phyloP scores from a whole-genome alignment of 2,329 filamentous ascomycete species.

The Venturia oleaginea region DNA sequence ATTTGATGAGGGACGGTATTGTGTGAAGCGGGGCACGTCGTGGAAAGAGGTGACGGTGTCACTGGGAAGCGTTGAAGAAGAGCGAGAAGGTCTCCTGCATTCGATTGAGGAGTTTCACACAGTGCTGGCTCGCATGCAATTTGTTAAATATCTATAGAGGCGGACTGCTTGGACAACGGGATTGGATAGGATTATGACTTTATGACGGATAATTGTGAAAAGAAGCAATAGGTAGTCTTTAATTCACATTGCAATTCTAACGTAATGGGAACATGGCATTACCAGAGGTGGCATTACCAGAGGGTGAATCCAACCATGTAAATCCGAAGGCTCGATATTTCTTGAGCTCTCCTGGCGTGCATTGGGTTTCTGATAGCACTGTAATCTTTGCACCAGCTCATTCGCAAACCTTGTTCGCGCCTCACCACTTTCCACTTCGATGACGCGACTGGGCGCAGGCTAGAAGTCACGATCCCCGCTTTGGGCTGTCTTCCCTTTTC shows the following conservation, averaged over 20 bases:
- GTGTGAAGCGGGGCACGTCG: conserved; percentile 36
- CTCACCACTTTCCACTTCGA: not conserved
- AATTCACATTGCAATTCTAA: not conserved
- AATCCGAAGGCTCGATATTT: no score
- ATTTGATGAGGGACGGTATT: conserved; percentile 34
- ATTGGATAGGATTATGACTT: not conserved
- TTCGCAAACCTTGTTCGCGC: not conserved
- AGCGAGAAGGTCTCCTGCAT: conserved; percentile 19
- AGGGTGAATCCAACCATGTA: no score
- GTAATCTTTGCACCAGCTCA: not conserved
- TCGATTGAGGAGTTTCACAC: conserved; percentile 21
- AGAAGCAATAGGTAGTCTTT: not conserved
- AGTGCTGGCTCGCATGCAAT: conserved; percentile 13
- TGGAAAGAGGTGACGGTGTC: conserved; percentile 37
- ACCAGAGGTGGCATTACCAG: no score
- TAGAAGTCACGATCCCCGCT: conserved; percentile 2
- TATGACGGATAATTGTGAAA: not conserved
- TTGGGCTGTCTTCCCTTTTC: not conserved
- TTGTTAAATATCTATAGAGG: not conserved
- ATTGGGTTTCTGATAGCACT: not conserved
- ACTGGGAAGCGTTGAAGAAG: conserved; percentile 23
- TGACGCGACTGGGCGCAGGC: not conserved
- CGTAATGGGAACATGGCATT: no score
- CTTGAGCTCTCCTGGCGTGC: not conserved
- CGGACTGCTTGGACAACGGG: not conserved